These are phyloP conservation scores for Gracilariopsis chorda DNA, from an alignment of 23 red algal species.

Conservation along the genomic window DNA sequence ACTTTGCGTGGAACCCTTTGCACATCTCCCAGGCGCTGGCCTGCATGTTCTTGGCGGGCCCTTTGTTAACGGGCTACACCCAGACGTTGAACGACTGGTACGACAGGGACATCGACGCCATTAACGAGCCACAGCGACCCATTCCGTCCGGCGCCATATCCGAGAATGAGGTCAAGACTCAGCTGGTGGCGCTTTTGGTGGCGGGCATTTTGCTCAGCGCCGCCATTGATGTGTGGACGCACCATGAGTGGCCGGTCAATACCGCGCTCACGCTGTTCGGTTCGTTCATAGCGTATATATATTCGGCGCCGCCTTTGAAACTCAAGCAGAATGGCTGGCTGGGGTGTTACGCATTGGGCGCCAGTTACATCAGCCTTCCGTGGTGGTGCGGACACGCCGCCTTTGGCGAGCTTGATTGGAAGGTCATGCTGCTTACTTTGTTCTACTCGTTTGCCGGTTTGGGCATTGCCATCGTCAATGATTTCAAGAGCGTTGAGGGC, in stretches of 20 bases:
- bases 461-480: conserved; percentile 98
- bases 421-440: conserved; percentile 88
- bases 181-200: conserved; percentile 66
- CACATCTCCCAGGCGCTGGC: conserved; percentile 72
- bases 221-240: conserved; percentile 83
- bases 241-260: conserved; percentile 70
- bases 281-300: conserved; percentile 89
- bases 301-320: conserved; percentile 98
- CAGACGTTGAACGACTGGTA: conserved; percentile 98
- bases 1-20: conserved; percentile 76
- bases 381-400: conserved; percentile 98
- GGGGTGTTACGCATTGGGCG: conserved; percentile 94
- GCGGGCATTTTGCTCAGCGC: conserved; percentile 68
- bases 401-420: conserved; percentile 93
- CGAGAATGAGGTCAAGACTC: conserved; percentile 87
- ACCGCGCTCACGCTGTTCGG: conserved; percentile 75
- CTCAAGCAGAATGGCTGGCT: conserved; percentile 99
- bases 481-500: conserved; percentile 98
- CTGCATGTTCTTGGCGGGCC: conserved; percentile 94
- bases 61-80: conserved; percentile 93
- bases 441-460: conserved; percentile 99
- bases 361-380: conserved; percentile 93
- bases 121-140: conserved; percentile 98
- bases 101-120: conserved; percentile 95
- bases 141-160: conserved; percentile 92